Evolutionary conservation across 2,329 filamentous ascomycete genomes (phyloP), one percentile per base, ranked within the genome.

Genomic region (Cordyceps farinosa): DNA sequence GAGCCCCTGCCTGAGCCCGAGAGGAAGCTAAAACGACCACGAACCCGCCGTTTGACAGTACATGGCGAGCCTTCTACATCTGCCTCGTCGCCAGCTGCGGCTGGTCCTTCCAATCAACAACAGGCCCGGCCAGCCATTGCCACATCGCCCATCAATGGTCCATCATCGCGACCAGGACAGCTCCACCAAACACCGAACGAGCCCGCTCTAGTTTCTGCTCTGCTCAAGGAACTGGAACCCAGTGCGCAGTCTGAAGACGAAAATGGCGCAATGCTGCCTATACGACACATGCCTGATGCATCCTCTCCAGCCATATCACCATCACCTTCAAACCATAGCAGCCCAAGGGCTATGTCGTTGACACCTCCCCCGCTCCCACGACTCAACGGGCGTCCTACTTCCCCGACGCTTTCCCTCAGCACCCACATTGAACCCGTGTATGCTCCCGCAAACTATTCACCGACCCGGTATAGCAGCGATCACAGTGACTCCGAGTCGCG

Each of bases 201-300:
- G 8, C 90, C 92, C 8, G 93, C 91, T 6, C 94, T 98, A 72
- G 81, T 98, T 8, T 91, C 92, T 30, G 94, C 92, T 0, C 80
- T 98, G 7, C 79, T 98, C 56, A 92, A 90, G 72, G 94, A 98
- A 74, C 91, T 98, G 1, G 92, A 96, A 66, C 84, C 83, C 75
- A 83, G 81, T 74, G 75, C 83, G 62, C 76, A 79, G 3, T 83
- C 83, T 0, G 85, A 88, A 61, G 86, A 88, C 57, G 85, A 87
- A 64, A 70, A 69, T 3, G 61, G 69, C 5, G 64, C 65, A 30
- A 54, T 67, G n/a, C 67, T 68, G 36, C 70, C 69, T 36, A 71
- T 71, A 70, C 72, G 75, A n/a, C 61, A 68, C 32, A 68, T 67
- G 40, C 70, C 72, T 38, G 76, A 76, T 48, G 75, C 76, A 17